Evolutionary conservation across 2,329 filamentous ascomycete species (phyloP), one percentile per base, ranked within the genome.

Genomic region (Sphaerostilbella broomeana): DNA sequence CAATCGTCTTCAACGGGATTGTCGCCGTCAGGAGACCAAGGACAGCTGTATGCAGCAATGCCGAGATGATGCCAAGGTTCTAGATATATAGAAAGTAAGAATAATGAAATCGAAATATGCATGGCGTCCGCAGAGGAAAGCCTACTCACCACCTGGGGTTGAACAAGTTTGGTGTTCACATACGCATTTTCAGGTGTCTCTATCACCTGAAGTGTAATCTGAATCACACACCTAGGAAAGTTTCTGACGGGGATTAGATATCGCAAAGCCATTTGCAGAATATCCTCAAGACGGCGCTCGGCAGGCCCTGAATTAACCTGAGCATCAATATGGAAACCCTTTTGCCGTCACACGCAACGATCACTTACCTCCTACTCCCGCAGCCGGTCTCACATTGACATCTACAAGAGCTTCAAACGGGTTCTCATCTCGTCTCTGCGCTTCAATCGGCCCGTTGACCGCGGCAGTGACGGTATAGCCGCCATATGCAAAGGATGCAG

Each of bases 381-480:
- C 80, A 24, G 84, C 82, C 34, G 90, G 90, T 59, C 92, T 79
- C 48, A 98, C 77, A 58, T 90, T 80, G 42, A 98, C 86, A 63
- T 97, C 92, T 49, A 98, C 72, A 35, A 83, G 78, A 19, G 90
- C 87, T 67, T 95, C 88, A 62, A 94, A 89, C 6, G 92, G 84
- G 50, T 92, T 78, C 61, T 97, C 87, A 58, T 98, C 90, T 53
- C 86, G 79, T 54, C 89, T 78, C 51, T 81, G 79, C 12, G 90
- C 86, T 67, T 98, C 92, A 50, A 97, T 78, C 12, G 92, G 92
- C 1, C 90, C 92, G 63, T 95, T 97, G 50, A 94, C 87, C 11
- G 86, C 82, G 40, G 84, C 85, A 38, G 94, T 77, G 48, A 97
- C 75, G 30, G 81, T 82, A 62, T 88, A 94, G 34, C 87, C 85